Percentiles rank a stretch among this genome's conserved stretches.
Evolutionary conservation across 768 basidiomycete genomes (phyloP).

Genomic region (Tricholomella constricta): DNA sequence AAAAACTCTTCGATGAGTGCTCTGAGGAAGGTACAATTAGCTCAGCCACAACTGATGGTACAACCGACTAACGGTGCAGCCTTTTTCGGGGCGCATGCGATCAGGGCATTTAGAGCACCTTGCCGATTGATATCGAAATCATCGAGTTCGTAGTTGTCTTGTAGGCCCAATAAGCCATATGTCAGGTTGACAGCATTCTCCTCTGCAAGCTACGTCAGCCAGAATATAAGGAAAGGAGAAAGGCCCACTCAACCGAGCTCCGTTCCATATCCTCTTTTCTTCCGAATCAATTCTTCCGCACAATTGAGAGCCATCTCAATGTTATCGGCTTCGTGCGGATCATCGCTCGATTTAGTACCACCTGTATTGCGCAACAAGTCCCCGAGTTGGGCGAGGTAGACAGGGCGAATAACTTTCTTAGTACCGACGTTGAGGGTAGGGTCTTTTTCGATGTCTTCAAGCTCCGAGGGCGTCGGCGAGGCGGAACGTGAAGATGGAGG

Average conservation of each 20-base stretch:
- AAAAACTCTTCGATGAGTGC: constrained; percentile 92
- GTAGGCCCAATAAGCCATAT: constrained; percentile 69
- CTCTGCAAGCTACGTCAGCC: constrained; percentile 44
- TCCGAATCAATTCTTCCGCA: constrained; percentile 83
- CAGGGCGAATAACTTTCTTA: constrained; percentile 77
- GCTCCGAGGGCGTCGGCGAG: constrained; percentile 80
- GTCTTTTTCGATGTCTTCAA: constrained; percentile 83
- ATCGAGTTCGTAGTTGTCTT: constrained; percentile 84
- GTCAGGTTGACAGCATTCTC: constrained; percentile 89
- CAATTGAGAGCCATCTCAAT: constrained; percentile 78
- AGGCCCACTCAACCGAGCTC: constrained; percentile 71
- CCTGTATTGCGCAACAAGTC: constrained; percentile 69
- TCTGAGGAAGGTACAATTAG: constrained; percentile 38
- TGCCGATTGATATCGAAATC: constrained; percentile 78
- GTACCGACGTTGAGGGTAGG: constrained; percentile 73
- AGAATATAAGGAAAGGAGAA: neutral
- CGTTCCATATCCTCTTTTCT: constrained; percentile 81
- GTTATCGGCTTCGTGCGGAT: constrained; percentile 68
- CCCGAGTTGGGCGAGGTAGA: constrained; percentile 87
- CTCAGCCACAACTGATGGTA: neutral
- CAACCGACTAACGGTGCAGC: constrained; percentile 72
- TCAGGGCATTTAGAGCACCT: constrained; percentile 74
- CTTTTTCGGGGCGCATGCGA: constrained; percentile 74
- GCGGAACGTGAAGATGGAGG: constrained; percentile 64
- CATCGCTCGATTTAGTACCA: constrained; percentile 51